These are phyloP conservation scores for Populus tremula DNA, from an alignment of 345 rosid genomes.

Conservation along the genomic window DNA sequence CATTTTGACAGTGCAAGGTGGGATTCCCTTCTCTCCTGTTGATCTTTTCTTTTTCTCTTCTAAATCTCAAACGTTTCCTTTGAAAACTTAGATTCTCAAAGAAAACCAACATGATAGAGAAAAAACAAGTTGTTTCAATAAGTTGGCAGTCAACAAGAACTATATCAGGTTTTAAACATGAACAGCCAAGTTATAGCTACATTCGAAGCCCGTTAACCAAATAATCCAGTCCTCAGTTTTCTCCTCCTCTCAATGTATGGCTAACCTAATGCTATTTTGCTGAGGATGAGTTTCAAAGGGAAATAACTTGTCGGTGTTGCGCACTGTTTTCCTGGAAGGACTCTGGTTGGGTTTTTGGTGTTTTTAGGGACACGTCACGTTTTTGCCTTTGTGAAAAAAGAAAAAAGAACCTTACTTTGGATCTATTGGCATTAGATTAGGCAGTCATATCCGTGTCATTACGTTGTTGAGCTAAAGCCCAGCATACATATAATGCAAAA, in stretches of 20 bases:
- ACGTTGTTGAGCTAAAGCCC: neutral
- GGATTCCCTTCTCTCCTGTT: too few relatives aligned
- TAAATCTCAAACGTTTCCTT: too few relatives aligned
- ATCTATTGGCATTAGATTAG: neutral
- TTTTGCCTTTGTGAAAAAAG: neutral
- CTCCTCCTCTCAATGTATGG: neutral
- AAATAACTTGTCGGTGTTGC: conserved; percentile 12
- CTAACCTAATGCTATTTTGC: neutral
- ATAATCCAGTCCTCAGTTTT: neutral
- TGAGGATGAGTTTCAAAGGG: neutral
- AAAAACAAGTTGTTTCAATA: too few relatives aligned
- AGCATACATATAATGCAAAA: neutral
- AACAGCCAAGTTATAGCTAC: neutral
- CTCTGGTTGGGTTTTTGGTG: neutral
- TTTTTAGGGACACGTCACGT: conserved; percentile 11
- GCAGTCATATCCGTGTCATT: neutral
- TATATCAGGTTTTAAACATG: neutral
- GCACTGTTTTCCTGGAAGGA: neutral
- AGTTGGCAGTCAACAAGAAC: too few relatives aligned
- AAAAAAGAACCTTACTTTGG: neutral
- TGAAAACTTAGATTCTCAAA: too few relatives aligned
- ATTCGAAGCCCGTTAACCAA: neutral
- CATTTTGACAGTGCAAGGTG: too few relatives aligned
- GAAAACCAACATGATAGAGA: too few relatives aligned
- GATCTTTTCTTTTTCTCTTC: too few relatives aligned